phyloP scores from a whole-genome alignment of 2,329 filamentous ascomycete species.

The Periconia digitata region DNA sequence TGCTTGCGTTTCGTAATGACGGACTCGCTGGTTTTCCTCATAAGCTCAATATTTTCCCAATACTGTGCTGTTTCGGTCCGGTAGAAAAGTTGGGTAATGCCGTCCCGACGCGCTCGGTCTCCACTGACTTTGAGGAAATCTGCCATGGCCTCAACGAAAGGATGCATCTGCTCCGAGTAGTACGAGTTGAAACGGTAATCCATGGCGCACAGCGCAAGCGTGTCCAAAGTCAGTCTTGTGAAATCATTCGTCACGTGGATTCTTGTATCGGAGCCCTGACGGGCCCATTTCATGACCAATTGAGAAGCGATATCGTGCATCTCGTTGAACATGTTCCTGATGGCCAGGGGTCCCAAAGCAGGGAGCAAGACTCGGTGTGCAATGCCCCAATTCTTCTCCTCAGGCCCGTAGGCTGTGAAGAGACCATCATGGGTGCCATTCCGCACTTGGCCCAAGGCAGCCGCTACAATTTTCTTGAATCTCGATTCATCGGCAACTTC shows the following conservation, averaged over 20 bases:
- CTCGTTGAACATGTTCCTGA: slow-evolving; percentile 66
- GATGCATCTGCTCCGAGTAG: slow-evolving; percentile 40
- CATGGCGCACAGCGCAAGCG: slow-evolving; percentile 44
- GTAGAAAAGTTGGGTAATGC: slow-evolving; percentile 39
- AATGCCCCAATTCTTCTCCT: slow-evolving; percentile 52
- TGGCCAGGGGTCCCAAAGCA: slow-evolving; percentile 69
- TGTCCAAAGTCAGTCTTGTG: slow-evolving; percentile 41
- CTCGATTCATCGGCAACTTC: slow-evolving; percentile 45
- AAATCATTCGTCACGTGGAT: slow-evolving; percentile 44
- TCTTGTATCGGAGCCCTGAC: slow-evolving; percentile 46
- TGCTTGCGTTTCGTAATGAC: slow-evolving; percentile 59
- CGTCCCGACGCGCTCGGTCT: slow-evolving; percentile 33
- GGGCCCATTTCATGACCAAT: slow-evolving; percentile 68
- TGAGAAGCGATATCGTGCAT: slow-evolving; percentile 64
- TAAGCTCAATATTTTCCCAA: slow-evolving; percentile 54
- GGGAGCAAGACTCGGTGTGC: slow-evolving; percentile 68
- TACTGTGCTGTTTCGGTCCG: slow-evolving; percentile 50
- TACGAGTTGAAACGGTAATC: slow-evolving; percentile 48
- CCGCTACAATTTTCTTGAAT: slow-evolving; percentile 35
- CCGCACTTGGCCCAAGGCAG: slow-evolving; percentile 33
- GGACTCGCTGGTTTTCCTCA: slow-evolving; percentile 59
- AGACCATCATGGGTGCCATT: slow-evolving; percentile 44
- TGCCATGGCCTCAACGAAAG: slow-evolving; percentile 42
- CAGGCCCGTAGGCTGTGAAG: slow-evolving; percentile 43
- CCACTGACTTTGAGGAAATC: slow-evolving; percentile 42